Percentiles rank a stretch among this genome's conserved stretches.
phyloP scores from a whole-genome alignment of 495 filamentous ascomycete genomes.

The Trichocladium antarcticum region DNA sequence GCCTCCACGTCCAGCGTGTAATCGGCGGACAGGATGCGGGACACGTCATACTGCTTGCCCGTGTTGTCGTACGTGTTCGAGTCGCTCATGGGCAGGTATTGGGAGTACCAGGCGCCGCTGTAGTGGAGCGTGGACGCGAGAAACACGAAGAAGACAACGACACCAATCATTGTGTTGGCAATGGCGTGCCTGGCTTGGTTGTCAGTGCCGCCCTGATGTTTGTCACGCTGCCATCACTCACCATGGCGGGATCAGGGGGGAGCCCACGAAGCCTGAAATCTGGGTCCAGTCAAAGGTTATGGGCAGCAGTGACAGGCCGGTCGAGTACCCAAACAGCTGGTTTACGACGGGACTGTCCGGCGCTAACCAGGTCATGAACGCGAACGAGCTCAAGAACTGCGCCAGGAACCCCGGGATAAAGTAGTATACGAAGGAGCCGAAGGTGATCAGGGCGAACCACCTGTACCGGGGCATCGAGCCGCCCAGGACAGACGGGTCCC shows the following conservation, averaged over 20 bases:
- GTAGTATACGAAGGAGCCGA: constrained; percentile 45
- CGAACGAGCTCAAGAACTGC: constrained; percentile 48
- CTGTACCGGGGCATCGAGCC: constrained; percentile 47
- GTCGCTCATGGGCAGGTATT: constrained; percentile 49
- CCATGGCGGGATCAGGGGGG: constrained; percentile 49
- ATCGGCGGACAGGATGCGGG: constrained; percentile 40
- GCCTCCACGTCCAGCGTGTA: constrained; percentile 42
- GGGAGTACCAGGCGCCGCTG: constrained; percentile 53
- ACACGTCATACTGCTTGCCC: constrained; percentile 44
- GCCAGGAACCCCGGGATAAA: constrained; percentile 50
- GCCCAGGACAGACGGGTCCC: constrained; percentile 40
- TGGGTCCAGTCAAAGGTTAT: constrained; percentile 60
- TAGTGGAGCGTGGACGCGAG: constrained; percentile 46
- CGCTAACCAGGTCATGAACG: constrained; percentile 50
- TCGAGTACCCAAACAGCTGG: constrained; percentile 55
- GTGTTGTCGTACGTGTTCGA: constrained; percentile 54
- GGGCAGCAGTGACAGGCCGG: constrained; percentile 50
- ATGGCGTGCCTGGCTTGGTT: constrained; percentile 38
- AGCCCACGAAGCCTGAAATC: constrained; percentile 46
- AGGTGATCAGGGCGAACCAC: constrained; percentile 46
- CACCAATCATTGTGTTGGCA: constrained; percentile 52
- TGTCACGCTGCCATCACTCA: constrained; percentile 19
- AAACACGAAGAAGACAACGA: constrained; percentile 44
- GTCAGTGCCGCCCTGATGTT: background rate
- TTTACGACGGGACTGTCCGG: constrained; percentile 55